Conservation (phyloP, 2,329 filamentous ascomycete species). For the Paramyrothecium sp. region DNA sequence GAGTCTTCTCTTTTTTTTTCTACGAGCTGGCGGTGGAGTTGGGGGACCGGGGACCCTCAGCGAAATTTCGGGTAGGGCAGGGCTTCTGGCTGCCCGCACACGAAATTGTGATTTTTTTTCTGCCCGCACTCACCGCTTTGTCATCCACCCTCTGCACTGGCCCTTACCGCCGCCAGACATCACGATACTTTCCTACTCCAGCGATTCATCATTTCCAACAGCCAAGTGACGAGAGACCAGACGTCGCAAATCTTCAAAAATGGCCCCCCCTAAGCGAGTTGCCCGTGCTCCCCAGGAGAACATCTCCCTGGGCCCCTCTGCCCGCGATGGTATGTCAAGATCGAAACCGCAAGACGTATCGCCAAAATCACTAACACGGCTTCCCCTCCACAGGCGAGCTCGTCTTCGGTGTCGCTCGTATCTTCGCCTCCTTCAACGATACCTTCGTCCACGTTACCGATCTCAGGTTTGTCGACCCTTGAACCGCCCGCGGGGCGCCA, state of each 20-base stretch:
- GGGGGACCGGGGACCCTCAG: background rate
- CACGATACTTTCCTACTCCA: conserved; percentile 11
- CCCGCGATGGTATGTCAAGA: conserved; percentile 75
- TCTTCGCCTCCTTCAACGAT: conserved; percentile 91
- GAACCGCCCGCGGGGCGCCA: conserved; percentile 1
- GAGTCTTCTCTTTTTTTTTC: conserved; percentile 13
- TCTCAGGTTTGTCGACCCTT: conserved; percentile 70
- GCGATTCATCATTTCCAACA: conserved; percentile 29
- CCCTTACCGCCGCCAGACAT: background rate
- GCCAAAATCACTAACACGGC: conserved; percentile 13
- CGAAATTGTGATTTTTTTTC: conserved; percentile 22
- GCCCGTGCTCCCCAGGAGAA: conserved; percentile 54
- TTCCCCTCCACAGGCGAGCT: conserved; percentile 68
- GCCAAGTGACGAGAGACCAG: conserved; percentile 32
- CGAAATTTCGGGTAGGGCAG: conserved; percentile 25
- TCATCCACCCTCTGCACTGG: conserved; percentile 18
- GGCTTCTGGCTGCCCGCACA: conserved; percentile 23
- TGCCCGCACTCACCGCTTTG: conserved; percentile 36
- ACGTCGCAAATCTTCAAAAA: conserved; percentile 59
- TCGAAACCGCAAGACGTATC: background rate
- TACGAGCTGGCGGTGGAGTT: conserved; percentile 6
- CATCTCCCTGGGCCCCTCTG: conserved; percentile 81
- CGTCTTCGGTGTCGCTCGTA: conserved; percentile 96
- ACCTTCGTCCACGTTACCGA: conserved; percentile 99
- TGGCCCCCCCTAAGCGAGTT: conserved; percentile 42